These are phyloP conservation scores for Neurospora tetrasperma DNA, from an alignment of 495 filamentous ascomycete genomes.

Conservation along the genomic window DNA sequence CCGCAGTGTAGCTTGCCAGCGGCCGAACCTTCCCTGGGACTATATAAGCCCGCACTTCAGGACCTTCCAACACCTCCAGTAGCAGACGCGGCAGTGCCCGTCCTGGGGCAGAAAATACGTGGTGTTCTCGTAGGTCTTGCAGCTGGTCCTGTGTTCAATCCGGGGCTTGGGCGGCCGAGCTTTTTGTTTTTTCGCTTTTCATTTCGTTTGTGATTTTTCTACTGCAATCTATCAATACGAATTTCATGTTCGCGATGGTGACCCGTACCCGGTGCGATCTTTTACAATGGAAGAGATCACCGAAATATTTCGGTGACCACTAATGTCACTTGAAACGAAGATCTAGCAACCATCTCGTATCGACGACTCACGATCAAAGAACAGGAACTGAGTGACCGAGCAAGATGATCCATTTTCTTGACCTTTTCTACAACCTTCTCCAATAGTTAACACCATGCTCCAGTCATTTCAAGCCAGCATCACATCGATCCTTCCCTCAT, in stretches of 20 bases:
- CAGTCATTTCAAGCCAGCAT: no score
- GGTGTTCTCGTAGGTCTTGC: background rate
- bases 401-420: background rate
- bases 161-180: background rate
- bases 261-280: no score
- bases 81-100: background rate
- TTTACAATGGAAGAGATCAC: no score
- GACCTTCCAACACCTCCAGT: background rate
- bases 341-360: background rate
- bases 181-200: background rate
- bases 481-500: background rate
- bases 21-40: background rate
- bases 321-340: background rate
- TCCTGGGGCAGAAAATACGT: background rate
- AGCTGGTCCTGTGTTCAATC: background rate
- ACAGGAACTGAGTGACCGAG: background rate
- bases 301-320: background rate
- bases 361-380: background rate
- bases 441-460: no score
- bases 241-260: no score
- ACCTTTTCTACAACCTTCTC: background rate
- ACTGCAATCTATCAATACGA: background rate
- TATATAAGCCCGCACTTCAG: background rate
- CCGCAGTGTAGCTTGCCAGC: background rate
- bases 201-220: background rate